These are phyloP conservation scores for Xylariaceae sp. DNA, from an alignment of 2,329 filamentous ascomycete genomes.

Conservation along the genomic window DNA sequence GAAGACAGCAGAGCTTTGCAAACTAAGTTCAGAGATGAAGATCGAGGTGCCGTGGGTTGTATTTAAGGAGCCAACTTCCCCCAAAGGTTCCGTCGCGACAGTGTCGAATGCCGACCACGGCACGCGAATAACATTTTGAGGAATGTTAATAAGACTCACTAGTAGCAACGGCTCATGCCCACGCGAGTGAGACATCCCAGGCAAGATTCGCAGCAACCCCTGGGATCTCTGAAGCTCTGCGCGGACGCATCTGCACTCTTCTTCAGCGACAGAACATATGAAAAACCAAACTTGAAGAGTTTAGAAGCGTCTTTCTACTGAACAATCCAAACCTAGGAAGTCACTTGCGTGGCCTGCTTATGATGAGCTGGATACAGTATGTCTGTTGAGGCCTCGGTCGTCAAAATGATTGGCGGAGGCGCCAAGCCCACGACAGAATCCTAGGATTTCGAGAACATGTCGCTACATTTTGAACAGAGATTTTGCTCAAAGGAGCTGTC, in stretches of 20 bases:
- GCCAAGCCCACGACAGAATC: constrained; percentile 3
- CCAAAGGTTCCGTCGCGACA: constrained; percentile 25
- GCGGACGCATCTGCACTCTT: not conserved
- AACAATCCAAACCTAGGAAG: too few species aligned
- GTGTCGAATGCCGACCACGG: constrained; percentile 32
- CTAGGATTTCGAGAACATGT: not conserved
- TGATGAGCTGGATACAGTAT: not conserved
- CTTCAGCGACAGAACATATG: too few species aligned
- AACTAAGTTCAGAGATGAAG: not conserved
- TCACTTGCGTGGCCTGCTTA: not conserved
- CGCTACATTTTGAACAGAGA: not conserved
- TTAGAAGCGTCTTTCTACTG: too few species aligned
- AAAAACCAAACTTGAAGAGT: not conserved
- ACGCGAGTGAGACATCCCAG: constrained; percentile 35
- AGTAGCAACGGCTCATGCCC: constrained; percentile 23
- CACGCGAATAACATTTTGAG: constrained; percentile 28
- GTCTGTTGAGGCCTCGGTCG: not conserved
- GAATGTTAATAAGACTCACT: constrained; percentile 40
- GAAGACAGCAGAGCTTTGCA: constrained; percentile 16
- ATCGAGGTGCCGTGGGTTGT: not conserved
- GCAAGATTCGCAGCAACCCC: not conserved
- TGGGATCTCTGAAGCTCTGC: not conserved
- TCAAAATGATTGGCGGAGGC: not conserved
- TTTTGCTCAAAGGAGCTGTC: too few species aligned
- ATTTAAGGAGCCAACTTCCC: constrained; percentile 30